Evolutionary conservation across 2,329 filamentous ascomycete species (phyloP).

Genomic region (Trichoderma gracile): DNA sequence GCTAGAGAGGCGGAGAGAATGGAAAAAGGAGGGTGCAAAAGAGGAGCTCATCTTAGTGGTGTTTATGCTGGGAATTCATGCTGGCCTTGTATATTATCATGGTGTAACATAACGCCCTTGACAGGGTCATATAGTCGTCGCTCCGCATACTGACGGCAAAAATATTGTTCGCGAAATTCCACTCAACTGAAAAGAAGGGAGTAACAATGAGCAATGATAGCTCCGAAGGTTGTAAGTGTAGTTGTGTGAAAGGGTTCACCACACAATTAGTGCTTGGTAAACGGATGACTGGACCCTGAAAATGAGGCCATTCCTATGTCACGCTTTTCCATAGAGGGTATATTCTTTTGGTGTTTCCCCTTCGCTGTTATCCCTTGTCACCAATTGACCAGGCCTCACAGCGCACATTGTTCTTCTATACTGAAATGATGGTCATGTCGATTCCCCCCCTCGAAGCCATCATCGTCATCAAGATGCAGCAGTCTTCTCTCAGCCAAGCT

Average conservation of each 20-base stretch:
- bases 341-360: too few species aligned
- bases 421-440: too few species aligned
- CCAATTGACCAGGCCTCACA: not conserved
- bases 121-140: constrained; percentile 3
- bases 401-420: not conserved
- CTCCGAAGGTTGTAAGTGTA: not conserved
- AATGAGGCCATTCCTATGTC: too few species aligned
- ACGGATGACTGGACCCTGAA: too few species aligned
- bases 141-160: not conserved
- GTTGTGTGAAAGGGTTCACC: too few species aligned
- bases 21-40: not conserved
- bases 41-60: constrained; percentile 7
- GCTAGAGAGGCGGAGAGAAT: not conserved
- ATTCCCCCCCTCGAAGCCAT: too few species aligned
- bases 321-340: too few species aligned
- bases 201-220: not conserved
- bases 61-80: constrained; percentile 10
- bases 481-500: not conserved
- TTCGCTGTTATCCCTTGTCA: too few species aligned
- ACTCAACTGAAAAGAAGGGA: not conserved
- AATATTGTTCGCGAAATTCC: not conserved
- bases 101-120: constrained; percentile 12
- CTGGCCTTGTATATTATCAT: constrained; percentile 16
- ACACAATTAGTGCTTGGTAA: too few species aligned
- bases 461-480: too few species aligned